Percentiles rank a stretch among this genome's conserved stretches.
phyloP scores from a whole-genome alignment of 306 rosid species.

The barrel medic (Medicago truncatula) region DNA sequence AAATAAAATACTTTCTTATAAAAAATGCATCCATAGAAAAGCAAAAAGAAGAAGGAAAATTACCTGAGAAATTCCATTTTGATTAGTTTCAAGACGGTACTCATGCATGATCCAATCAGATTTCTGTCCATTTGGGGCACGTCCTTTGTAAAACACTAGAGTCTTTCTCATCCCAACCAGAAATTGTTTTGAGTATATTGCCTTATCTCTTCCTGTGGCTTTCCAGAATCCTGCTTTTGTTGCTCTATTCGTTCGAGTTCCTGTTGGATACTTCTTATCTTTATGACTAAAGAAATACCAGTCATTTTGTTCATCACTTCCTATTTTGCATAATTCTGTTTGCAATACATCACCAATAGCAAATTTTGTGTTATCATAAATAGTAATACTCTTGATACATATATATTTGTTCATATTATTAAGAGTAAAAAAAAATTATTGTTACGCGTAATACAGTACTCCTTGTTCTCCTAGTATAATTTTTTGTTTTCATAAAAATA shows the following conservation, averaged over 20 bases:
- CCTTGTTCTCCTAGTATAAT: too few relatives aligned
- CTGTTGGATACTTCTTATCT: conserved; percentile 88
- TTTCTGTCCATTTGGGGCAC: conserved; percentile 92
- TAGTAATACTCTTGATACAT: too few relatives aligned
- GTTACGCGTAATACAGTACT: too few relatives aligned
- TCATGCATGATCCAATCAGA: conserved; percentile 99
- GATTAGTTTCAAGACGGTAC: conserved; percentile 80
- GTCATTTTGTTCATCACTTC: conserved; percentile 79
- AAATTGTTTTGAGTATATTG: conserved; percentile 67
- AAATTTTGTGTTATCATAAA: too few relatives aligned
- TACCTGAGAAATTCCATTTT: conserved; percentile 81
- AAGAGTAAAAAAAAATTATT: too few relatives aligned
- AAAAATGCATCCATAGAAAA: too few relatives aligned
- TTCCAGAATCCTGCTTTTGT: conserved; percentile 98
- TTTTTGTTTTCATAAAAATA: too few relatives aligned
- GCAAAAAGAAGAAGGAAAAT: neutral
- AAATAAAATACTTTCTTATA: too few relatives aligned
- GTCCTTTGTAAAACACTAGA: conserved; percentile 81
- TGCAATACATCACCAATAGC: neutral
- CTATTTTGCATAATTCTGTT: conserved; percentile 77
- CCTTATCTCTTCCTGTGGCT: conserved; percentile 95
- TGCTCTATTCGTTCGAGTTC: conserved; percentile 86
- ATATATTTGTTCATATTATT: too few relatives aligned
- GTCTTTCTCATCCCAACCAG: conserved; percentile 95
- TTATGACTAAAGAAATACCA: conserved; percentile 97